Conservation (phyloP, 176 grass and related monocot genomes). For the Thalia dealbata region DNA sequence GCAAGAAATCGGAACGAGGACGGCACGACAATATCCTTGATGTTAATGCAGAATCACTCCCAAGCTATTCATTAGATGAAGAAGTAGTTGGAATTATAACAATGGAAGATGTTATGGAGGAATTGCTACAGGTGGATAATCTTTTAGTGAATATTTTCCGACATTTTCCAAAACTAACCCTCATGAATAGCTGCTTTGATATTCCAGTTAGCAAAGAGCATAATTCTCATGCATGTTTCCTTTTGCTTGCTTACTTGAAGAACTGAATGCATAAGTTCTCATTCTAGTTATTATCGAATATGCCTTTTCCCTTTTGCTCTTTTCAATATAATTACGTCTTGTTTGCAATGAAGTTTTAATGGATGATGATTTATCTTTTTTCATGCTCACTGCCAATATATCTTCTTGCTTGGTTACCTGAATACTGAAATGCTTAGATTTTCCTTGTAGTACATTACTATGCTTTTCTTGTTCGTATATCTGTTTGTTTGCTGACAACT, state of each 20-base stretch:
- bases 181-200: neutral
- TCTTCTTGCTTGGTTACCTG: no score
- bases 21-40: conserved; percentile 85
- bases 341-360: no score
- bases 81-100: conserved; percentile 96
- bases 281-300: neutral
- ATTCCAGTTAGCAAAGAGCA: neutral
- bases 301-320: neutral
- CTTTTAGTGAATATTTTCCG: conserved; percentile 16
- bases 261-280: neutral
- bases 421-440: no score
- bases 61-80: conserved; percentile 76
- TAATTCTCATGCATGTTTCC: neutral
- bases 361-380: no score
- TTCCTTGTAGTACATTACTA: no score
- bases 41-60: conserved; percentile 67
- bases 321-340: no score
- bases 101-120: conserved; percentile 99
- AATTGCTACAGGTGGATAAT: conserved; percentile 69
- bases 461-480: no score
- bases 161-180: conserved; percentile 2
- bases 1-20: conserved; percentile 43
- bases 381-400: no score
- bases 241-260: neutral
- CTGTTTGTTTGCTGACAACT: no score